Evolutionary conservation across 225 moss, liverwort and hornwort genomes (phyloP), one percentile per base, ranked within the genome.

Genomic region (Thuidium tamariscinum): DNA sequence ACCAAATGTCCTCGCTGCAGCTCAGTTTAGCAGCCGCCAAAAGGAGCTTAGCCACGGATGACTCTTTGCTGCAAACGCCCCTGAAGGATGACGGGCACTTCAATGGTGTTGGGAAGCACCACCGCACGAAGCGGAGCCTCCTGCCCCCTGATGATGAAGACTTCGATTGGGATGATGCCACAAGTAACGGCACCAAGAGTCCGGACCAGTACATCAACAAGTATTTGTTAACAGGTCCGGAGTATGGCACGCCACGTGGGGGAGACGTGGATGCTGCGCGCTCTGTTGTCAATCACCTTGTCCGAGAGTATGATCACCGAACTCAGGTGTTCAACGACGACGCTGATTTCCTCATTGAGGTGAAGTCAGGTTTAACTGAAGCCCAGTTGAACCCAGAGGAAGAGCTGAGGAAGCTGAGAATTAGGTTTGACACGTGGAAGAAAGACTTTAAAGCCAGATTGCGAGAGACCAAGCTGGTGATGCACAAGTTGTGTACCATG

Each of bases 311-410:
- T 74, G 98, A 99, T 88, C 98, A 99, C 82, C 94, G 98, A 68
- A 97, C 94, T 55, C 98, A 99, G 92, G 98, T 99, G 19, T 99
- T 99, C 79, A 96, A 97, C 83, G 97, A 99, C 70, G 97, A 99
- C 87, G 94, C 95, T 30, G 98, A 99, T 79, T 99, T 99, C 55
- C 90, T 99, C 81, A 94, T 99, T 15, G 98, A 99, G 89, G 98
- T 99, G 57, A 99, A 99, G 83, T 97, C 98, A 36, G 98, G 98
- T 37, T 88, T 95, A 82, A 96, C 97, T 19, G 98, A 99, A 85
- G 98, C 98, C 46, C 95, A 94, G 62, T 83, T 99, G 88, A 97
- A 97, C 84, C 98, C 98, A 2, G 98, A 99, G 74, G 97, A 99
- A 84, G 98, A 99, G 79, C 88, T 99, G 44, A 90, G 97, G 87